Evolutionary conservation across 139 green algal species (phyloP).

Genomic region (Auxenochlorella pyrenoidosa): DNA sequence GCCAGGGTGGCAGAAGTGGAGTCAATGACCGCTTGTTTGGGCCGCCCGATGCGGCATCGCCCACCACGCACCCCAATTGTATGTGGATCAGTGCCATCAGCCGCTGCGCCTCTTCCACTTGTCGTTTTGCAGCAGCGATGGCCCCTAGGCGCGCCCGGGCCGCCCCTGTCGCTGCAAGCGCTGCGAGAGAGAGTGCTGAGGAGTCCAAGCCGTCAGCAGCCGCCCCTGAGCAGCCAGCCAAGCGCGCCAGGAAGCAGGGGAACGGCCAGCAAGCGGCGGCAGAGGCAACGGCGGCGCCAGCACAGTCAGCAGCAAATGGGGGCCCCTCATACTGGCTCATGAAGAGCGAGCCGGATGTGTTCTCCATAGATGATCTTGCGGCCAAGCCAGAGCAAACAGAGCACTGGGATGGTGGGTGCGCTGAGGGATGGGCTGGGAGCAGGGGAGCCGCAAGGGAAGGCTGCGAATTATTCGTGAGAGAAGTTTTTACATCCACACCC

Average conservation of each 20-base stretch:
- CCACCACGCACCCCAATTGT: background rate
- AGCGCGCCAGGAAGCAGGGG: background rate
- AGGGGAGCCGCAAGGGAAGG: background rate
- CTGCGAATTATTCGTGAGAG: background rate
- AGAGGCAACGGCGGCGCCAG: background rate
- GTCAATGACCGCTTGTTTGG: no score
- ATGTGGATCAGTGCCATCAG: background rate
- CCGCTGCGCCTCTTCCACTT: background rate
- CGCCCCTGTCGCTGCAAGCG: background rate
- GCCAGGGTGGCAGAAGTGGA: no score
- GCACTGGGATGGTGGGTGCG: constrained; percentile 67
- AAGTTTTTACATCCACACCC: background rate
- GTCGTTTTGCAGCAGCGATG: background rate
- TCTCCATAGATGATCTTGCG: constrained; percentile 68
- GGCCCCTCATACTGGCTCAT: background rate
- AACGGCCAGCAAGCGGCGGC: background rate
- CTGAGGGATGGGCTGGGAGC: no score
- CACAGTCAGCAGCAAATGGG: background rate
- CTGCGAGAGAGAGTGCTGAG: background rate
- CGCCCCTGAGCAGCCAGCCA: background rate
- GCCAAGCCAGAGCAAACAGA: constrained; percentile 45
- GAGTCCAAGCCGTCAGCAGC: background rate
- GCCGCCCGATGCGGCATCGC: no score
- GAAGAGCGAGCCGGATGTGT: constrained; percentile 69
- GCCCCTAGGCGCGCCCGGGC: background rate